A percentile compares a stretch with the other conserved stretches of the same genome.
Evolutionary conservation across 352 stramenopile genomes (phyloP).

Genomic region (Phytophthora pseudosyringae): DNA sequence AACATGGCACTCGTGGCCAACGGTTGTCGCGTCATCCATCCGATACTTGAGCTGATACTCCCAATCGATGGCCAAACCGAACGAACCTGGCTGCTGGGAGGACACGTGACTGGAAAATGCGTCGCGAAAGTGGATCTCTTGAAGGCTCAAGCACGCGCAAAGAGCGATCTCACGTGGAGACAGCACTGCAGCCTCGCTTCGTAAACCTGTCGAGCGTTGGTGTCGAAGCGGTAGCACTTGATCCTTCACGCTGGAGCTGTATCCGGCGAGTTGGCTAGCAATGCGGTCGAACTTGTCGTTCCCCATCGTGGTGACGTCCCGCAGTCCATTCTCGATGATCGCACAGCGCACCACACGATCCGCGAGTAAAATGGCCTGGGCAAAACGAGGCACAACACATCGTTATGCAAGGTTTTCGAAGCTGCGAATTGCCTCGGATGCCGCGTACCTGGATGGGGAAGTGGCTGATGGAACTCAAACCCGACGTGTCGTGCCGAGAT

Average conservation of each 20-base stretch:
- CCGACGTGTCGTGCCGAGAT: conserved; percentile 6
- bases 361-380: conserved; percentile 42
- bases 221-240: background rate
- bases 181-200: background rate
- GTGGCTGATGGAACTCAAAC: conserved; percentile 6
- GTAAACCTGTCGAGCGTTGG: too few species aligned
- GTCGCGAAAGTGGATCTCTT: conserved; percentile 68
- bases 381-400: background rate
- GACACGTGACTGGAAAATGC: conserved; percentile 34
- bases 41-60: conserved; percentile 65
- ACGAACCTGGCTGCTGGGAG: conserved; percentile 1
- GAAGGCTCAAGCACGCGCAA: conserved; percentile 41
- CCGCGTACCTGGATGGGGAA: conserved; percentile 41
- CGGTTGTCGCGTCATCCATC: conserved; percentile 62
- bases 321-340: conserved; percentile 41
- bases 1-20: conserved; percentile 70
- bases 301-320: background rate
- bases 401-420: too few species aligned
- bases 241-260: conserved; percentile 12
- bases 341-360: conserved; percentile 53
- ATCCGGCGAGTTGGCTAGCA: conserved; percentile 1
- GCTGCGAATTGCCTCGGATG: background rate
- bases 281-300: conserved; percentile 9
- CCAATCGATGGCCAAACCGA: conserved; percentile 43
- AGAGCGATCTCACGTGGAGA: conserved; percentile 28